phyloP scores from a whole-genome alignment of 2,329 filamentous ascomycete genomes.

The Colletotrichum eremochloae region DNA sequence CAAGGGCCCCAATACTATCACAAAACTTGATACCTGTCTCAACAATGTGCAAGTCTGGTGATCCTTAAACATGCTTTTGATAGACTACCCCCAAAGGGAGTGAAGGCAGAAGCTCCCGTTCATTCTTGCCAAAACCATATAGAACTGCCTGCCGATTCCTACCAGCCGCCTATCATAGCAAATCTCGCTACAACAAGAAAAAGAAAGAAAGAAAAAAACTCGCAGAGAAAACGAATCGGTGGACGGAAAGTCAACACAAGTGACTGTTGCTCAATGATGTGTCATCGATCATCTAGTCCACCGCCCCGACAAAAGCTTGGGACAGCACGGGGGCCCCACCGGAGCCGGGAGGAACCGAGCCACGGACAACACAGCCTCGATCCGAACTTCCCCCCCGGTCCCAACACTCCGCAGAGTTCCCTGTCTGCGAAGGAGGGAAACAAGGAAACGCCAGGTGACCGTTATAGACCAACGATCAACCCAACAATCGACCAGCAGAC shows the following conservation, averaged over 20 bases:
- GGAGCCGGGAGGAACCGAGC: neutral
- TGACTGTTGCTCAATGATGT: neutral
- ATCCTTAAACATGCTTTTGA: no score
- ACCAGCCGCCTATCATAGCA: neutral
- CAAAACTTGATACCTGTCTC: no score
- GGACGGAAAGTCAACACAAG: neutral
- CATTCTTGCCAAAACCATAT: neutral
- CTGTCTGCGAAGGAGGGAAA: neutral
- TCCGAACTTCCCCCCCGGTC: neutral
- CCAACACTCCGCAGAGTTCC: neutral
- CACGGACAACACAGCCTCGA: neutral
- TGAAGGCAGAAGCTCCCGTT: neutral
- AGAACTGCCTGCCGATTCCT: neutral
- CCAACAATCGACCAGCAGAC: neutral
- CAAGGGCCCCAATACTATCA: no score
- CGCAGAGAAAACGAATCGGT: neutral
- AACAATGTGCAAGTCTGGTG: no score
- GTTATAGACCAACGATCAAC: neutral
- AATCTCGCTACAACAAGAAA: neutral
- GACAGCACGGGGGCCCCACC: neutral
- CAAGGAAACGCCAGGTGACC: neutral
- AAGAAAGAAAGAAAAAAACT: no score
- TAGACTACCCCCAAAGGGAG: no score
- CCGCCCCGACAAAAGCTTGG: neutral
- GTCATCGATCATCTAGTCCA: neutral